Evolutionary conservation across 1,284 basidiomycete genomes (phyloP).

Genomic region (Naganishia sp.): DNA sequence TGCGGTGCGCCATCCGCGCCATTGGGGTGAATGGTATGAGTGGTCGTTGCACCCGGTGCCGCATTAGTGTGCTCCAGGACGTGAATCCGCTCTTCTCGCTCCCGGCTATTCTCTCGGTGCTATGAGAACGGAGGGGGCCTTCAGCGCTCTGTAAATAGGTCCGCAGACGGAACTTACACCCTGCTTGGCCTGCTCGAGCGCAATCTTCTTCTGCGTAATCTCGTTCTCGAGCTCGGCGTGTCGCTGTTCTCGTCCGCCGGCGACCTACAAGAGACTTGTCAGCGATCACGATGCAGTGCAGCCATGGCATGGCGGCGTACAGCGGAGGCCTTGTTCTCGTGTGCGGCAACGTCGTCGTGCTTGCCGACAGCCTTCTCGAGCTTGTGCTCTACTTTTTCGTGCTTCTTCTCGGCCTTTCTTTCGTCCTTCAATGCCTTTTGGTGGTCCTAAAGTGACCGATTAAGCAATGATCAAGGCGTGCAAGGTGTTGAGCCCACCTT

Average conservation of each 20-base stretch:
- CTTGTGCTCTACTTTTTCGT: constrained; percentile 31
- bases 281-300: not conserved
- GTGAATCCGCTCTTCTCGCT: constrained; percentile 27
- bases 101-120: constrained; percentile 28
- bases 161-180: constrained; percentile 13
- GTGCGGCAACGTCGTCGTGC: constrained; percentile 23
- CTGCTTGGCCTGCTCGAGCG: constrained; percentile 31
- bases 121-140: not conserved
- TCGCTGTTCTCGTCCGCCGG: constrained; percentile 23
- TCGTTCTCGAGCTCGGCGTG: constrained; percentile 30
- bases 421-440: constrained; percentile 26
- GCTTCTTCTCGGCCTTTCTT: constrained; percentile 10
- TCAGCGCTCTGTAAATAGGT: not conserved
- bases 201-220: constrained; percentile 32
- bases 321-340: constrained; percentile 27
- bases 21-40: not conserved
- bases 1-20: not conserved
- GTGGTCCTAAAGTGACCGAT: constrained; percentile 19
- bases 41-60: constrained; percentile 2
- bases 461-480: not conserved
- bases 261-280: constrained; percentile 12
- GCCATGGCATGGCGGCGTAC: constrained; percentile 11
- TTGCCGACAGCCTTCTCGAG: constrained; percentile 25
- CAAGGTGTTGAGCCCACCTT: constrained; percentile 14
- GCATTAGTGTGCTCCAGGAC: constrained; percentile 16